phyloP scores from a whole-genome alignment of 2,329 filamentous ascomycete genomes.

The Botrytis paeoniae region DNA sequence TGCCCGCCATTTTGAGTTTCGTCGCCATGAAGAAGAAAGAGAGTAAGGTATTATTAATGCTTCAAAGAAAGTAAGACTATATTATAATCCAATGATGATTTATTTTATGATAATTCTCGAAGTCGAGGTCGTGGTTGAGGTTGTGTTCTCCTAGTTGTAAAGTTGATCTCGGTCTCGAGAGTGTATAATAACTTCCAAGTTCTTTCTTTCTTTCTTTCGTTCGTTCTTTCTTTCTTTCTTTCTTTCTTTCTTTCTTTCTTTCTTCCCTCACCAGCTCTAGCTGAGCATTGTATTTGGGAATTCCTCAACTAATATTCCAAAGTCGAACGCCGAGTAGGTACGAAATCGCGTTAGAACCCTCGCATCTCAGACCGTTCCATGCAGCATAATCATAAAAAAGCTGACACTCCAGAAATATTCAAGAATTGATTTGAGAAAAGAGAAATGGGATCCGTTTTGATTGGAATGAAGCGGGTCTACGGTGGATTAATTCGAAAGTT shows the following conservation, averaged over 20 bases:
- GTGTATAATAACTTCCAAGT: not conserved
- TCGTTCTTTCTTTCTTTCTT: not conserved
- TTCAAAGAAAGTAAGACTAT: slow-evolving; percentile 1
- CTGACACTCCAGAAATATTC: not conserved
- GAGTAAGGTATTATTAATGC: not conserved
- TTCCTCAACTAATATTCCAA: slow-evolving; percentile 2
- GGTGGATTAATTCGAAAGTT: slow-evolving; percentile 6
- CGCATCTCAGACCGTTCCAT: slow-evolving; percentile 9
- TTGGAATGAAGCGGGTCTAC: slow-evolving; percentile 15
- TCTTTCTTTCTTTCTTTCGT: slow-evolving; percentile 12
- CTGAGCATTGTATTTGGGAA: slow-evolving; percentile 27
- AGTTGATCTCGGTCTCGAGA: slow-evolving; percentile 1
- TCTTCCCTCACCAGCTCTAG: slow-evolving; percentile 27
- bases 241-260: slow-evolving; percentile 22
- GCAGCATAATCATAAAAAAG: not conserved
- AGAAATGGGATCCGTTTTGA: slow-evolving; percentile 1
- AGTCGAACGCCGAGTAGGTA: slow-evolving; percentile 13
- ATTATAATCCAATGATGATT: not conserved
- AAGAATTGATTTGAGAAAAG: slow-evolving; percentile 9
- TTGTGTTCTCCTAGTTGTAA: not conserved
- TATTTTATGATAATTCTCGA: not conserved
- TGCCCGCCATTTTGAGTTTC: slow-evolving; percentile 58
- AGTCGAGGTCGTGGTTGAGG: slow-evolving; percentile 4
- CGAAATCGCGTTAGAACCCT: slow-evolving; percentile 2
- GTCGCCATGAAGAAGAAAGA: slow-evolving; percentile 44